Evolutionary conservation across 768 basidiomycete species (phyloP).

Genomic region (Xerocomus brunneocitrinus): DNA sequence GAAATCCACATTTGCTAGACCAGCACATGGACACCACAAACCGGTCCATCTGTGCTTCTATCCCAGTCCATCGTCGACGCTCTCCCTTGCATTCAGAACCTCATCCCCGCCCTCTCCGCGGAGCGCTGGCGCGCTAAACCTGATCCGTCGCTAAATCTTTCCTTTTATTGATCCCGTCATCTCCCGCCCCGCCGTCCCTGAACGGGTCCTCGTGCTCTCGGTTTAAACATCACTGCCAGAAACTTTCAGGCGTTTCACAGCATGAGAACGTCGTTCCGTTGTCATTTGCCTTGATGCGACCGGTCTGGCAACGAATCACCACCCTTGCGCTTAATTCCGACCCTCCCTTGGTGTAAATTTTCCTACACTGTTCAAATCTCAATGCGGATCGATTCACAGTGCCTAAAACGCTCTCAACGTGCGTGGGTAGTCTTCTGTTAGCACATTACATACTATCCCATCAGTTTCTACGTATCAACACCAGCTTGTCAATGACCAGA

Average conservation of each 20-base stretch:
- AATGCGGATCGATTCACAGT: no score
- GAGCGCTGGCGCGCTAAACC: slow-evolving; percentile 10
- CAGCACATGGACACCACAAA: no score
- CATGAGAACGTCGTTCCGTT: neutral
- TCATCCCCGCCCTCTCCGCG: slow-evolving; percentile 14
- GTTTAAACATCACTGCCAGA: neutral
- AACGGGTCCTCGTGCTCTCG: slow-evolving; percentile 16
- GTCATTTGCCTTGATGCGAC: neutral
- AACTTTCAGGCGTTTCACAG: slow-evolving; percentile 12
- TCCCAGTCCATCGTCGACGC: no score
- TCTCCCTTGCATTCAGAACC: neutral
- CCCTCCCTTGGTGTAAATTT: neutral
- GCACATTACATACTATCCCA: neutral
- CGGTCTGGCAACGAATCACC: neutral
- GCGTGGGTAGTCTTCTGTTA: no score
- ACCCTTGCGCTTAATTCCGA: neutral
- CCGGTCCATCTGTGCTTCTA: neutral
- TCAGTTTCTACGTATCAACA: neutral
- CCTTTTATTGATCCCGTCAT: slow-evolving; percentile 12
- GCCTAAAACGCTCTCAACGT: no score
- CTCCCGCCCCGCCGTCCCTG: slow-evolving; percentile 22
- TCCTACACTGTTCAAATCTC: no score
- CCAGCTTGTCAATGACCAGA: neutral
- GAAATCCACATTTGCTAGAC: neutral
- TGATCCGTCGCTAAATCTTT: slow-evolving; percentile 7